A percentile compares a stretch with the other conserved stretches of the same genome.
Conservation (phyloP, 1,284 basidiomycete species). For the Mycosarcoma maydis region DNA sequence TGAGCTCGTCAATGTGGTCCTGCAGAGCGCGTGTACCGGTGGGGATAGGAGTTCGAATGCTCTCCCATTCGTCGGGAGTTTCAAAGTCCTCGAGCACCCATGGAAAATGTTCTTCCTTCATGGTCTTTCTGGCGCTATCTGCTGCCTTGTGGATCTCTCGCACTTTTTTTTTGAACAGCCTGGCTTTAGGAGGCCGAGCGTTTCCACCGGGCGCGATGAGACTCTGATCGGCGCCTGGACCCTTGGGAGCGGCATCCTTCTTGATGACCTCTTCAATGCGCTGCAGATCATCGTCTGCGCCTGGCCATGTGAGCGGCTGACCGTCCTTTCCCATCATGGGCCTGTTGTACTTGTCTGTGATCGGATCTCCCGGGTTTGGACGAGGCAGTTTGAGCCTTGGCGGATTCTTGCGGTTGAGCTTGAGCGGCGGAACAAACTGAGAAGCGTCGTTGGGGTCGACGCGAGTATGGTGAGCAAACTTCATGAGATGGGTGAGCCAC, state of each 20-base stretch:
- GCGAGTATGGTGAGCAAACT: slow-evolving; percentile 60
- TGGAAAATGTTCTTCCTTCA: slow-evolving; percentile 63
- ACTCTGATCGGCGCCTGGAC: slow-evolving; percentile 38
- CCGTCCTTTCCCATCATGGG: slow-evolving; percentile 57
- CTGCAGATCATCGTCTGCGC: slow-evolving; percentile 47
- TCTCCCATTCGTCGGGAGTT: slow-evolving; percentile 63
- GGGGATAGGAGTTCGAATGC: slow-evolving; percentile 48
- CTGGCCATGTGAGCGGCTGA: slow-evolving; percentile 53
- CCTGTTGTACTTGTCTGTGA: slow-evolving; percentile 58
- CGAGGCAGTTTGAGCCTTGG: slow-evolving; percentile 60
- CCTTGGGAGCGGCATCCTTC: slow-evolving; percentile 35
- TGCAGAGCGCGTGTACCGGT: slow-evolving; percentile 54
- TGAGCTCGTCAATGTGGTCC: slow-evolving; percentile 44
- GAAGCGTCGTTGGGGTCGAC: slow-evolving; percentile 59
- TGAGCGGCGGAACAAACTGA: slow-evolving; percentile 63
- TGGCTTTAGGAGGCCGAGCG: slow-evolving; percentile 40
- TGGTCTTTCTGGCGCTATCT: slow-evolving; percentile 57
- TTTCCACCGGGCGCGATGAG: slow-evolving; percentile 51
- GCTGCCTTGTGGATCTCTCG: slow-evolving; percentile 64
- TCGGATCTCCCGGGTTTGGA: slow-evolving; percentile 58
- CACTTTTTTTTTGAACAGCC: slow-evolving; percentile 62
- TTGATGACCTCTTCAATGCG: slow-evolving; percentile 46
- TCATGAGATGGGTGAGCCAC: slow-evolving; percentile 60
- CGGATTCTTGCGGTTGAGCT: slow-evolving; percentile 65
- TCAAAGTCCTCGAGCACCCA: slow-evolving; percentile 67